Evolutionary conservation across 805 yeast genomes (phyloP).

Genomic region (Myxozyma neotropica): DNA sequence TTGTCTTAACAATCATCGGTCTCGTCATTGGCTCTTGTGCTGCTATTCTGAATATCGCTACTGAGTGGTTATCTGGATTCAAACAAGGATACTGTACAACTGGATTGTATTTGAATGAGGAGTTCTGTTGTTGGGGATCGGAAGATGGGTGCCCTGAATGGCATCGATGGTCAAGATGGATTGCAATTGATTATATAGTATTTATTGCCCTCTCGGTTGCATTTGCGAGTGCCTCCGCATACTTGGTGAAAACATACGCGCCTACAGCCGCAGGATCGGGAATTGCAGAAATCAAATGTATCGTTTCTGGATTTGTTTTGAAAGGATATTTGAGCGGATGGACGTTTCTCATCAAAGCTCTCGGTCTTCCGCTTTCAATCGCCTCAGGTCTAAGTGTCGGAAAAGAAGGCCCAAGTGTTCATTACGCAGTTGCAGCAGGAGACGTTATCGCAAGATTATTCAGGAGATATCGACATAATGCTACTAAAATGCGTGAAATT

Average conservation of each 20-base stretch:
- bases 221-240: conserved; percentile 67
- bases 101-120: conserved; percentile 67
- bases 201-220: conserved; percentile 62
- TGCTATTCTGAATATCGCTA: conserved; percentile 73
- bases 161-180: conserved; percentile 61
- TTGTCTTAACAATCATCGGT: conserved; percentile 76
- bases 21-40: conserved; percentile 79
- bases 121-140: conserved; percentile 81
- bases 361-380: conserved; percentile 86
- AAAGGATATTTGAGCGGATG: conserved; percentile 72
- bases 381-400: conserved; percentile 94
- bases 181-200: conserved; percentile 51
- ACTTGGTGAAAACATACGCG: conserved; percentile 68
- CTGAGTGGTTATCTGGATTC: conserved; percentile 82
- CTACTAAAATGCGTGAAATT: conserved; percentile 53
- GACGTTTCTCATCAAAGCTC: conserved; percentile 73
- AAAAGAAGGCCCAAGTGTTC: conserved; percentile 98
- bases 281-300: conserved; percentile 93
- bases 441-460: conserved; percentile 66
- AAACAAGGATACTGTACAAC: conserved; percentile 76
- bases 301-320: conserved; percentile 84
- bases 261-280: conserved; percentile 97
- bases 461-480: conserved; percentile 43
- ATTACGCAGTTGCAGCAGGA: conserved; percentile 97
- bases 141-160: conserved; percentile 61